A percentile compares a stretch with the other conserved stretches of the same genome.
Evolutionary conservation across 352 stramenopile species (phyloP).

Genomic region (Phytophthora parvispora): DNA sequence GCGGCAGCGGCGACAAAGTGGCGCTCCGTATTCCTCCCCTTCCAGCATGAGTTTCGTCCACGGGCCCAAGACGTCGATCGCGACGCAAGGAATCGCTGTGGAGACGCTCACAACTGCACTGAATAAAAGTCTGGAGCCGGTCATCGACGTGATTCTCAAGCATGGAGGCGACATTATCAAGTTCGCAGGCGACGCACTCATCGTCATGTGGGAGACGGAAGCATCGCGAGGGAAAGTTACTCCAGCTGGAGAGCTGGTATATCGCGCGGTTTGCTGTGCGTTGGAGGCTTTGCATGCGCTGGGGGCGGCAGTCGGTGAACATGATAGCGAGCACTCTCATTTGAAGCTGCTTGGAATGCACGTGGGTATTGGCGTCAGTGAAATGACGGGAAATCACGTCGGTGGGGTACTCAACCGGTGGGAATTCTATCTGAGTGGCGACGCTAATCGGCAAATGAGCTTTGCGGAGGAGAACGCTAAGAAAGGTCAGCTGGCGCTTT

Average conservation of each 20-base stretch:
- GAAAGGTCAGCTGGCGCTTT: conserved; percentile 83
- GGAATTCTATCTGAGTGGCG: conserved; percentile 90
- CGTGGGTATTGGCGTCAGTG: conserved; percentile 83
- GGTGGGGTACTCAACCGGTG: conserved; percentile 85
- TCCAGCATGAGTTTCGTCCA: conserved; percentile 59
- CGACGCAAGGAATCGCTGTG: conserved; percentile 69
- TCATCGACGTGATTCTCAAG: conserved; percentile 82
- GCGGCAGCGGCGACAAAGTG: conserved; percentile 46
- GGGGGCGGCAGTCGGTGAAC: conserved; percentile 13
- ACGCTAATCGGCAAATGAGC: conserved; percentile 88
- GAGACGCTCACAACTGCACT: conserved; percentile 80
- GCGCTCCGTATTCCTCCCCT: conserved; percentile 1
- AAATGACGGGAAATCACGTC: conserved; percentile 84
- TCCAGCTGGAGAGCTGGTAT: conserved; percentile 54
- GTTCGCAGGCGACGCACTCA: conserved; percentile 84
- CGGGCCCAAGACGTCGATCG: conserved; percentile 51
- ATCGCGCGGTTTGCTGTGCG: conserved; percentile 67
- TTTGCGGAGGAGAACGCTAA: conserved; percentile 70
- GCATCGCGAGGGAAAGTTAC: conserved; percentile 46
- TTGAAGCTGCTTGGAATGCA: conserved; percentile 75
- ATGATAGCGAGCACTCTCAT: conserved; percentile 20
- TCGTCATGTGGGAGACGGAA: conserved; percentile 87
- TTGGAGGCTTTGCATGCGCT: conserved; percentile 67
- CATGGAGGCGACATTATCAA: conserved; percentile 88
- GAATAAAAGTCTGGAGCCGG: conserved; percentile 83